Evolutionary conservation across 768 basidiomycete species (phyloP), one percentile per base, ranked within the genome.

Genomic region (Mycena capillaripes): DNA sequence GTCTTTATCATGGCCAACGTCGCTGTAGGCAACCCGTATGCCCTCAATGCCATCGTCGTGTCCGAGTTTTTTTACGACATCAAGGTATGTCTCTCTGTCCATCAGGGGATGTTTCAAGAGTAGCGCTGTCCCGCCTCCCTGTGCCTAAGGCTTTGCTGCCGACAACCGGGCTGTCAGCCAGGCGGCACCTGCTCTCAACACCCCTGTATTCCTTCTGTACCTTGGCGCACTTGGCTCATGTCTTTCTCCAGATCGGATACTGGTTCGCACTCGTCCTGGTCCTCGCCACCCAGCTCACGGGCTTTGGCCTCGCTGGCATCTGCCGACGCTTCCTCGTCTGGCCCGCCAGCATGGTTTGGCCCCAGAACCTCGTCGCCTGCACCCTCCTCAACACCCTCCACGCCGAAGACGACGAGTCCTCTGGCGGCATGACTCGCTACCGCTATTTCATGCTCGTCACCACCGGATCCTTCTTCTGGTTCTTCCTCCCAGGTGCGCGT

Each of bases 301-400:
- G 97, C 2, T 97, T 99, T 78, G 95, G 95, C 30, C 87, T 98
- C 27, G 97, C 97, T 2, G 98, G 98, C 3, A 78, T 98, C 32
- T 95, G 94, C 78, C 86, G 97, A 50, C 87, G 96, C 36, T 97
- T 98, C 82, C 86, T 99, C 77, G 96, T 99, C 0, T 97, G 94
- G 95, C 98, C 98, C 0, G 97, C 97, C 7, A 94, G 94, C 76
- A 96, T 99, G 95, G 94, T 99, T 50, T 99, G 98, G 98, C 98
- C 98, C 9, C 92, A 95, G 82, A 97, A 98, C 79, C 86, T 99
- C 46, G 94, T 98, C 66, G 91, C 92, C 9, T 97, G 97, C 76
- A 97, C 98, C n/a, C 82, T 98, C 52, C 86, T 99, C 79, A 99
- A 99, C 80, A 97, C 97, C 9, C 85, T 99, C 6, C 98, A 99